Conservation (phyloP, 1,139 yeast genomes). For the Keqinozyma sinolaborantium region DNA sequence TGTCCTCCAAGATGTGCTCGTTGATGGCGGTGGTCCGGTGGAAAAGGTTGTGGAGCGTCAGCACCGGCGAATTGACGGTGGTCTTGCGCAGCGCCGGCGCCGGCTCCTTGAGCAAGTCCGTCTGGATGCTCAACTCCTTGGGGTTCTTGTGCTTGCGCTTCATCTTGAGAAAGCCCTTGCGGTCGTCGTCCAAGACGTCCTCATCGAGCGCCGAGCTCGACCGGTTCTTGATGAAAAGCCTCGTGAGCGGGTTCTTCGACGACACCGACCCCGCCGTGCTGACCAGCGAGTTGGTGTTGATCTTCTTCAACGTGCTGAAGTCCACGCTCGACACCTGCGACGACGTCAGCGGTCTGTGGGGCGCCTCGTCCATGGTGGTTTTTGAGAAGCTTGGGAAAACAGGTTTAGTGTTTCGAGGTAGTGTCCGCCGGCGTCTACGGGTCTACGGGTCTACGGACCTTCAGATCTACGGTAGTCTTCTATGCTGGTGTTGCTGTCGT, state of each 20-base stretch:
- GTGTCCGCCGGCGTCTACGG: too few species aligned
- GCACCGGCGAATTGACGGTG: conserved; percentile 32
- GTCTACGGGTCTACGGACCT: too few species aligned
- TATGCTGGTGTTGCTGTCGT: too few species aligned
- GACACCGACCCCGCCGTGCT: conserved; percentile 15
- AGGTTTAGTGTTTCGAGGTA: too few species aligned
- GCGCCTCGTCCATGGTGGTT: too few species aligned
- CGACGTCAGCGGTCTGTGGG: too few species aligned
- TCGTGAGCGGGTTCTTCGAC: conserved; percentile 15
- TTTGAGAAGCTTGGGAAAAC: too few species aligned
- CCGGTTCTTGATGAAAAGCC: conserved; percentile 33
- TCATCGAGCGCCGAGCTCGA: conserved; percentile 19
- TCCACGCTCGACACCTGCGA: conserved; percentile 40
- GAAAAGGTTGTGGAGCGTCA: conserved; percentile 12
- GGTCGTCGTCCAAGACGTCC: conserved; percentile 7
- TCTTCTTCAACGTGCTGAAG: conserved; percentile 35
- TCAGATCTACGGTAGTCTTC: too few species aligned
- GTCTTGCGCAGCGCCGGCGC: conserved; percentile 15
- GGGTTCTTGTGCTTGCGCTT: conserved; percentile 10
- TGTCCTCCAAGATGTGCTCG: neutral
- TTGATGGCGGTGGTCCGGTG: conserved; percentile 8
- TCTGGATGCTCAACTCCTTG: conserved; percentile 15
- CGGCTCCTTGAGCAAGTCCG: conserved; percentile 15
- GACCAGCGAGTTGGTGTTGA: conserved; percentile 29
- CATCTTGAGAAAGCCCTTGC: conserved; percentile 3